These are phyloP conservation scores for Dacryopinax primogenitus DNA, from an alignment of 768 basidiomycete species.

Conservation along the genomic window DNA sequence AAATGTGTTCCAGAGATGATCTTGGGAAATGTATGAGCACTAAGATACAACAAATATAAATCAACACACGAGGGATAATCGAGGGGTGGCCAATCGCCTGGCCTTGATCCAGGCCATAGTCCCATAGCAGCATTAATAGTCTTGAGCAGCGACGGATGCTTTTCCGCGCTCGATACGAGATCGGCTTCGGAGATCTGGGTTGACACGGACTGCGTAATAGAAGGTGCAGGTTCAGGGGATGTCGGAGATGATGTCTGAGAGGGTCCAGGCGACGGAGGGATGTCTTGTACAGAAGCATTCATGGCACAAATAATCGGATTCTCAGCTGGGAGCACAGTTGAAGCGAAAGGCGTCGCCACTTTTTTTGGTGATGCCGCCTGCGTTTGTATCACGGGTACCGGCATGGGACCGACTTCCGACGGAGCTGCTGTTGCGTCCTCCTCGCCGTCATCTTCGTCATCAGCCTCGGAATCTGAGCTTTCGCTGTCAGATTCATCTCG, in stretches of 20 bases:
- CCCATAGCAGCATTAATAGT: slow-evolving; percentile 2
- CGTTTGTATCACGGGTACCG: slow-evolving; percentile 8
- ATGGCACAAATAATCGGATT: not conserved
- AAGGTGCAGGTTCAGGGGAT: not conserved
- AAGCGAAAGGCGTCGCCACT: slow-evolving; percentile 32
- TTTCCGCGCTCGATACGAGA: slow-evolving; percentile 15
- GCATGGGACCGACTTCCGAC: not conserved
- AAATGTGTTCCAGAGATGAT: slow-evolving; percentile 66
- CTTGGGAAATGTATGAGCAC: not conserved
- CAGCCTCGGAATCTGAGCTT: slow-evolving; percentile 45
- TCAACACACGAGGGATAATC: slow-evolving; percentile 16
- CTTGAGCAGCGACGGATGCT: slow-evolving; percentile 7
- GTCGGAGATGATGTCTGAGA: slow-evolving; percentile 8
- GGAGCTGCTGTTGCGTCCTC: slow-evolving; percentile 27
- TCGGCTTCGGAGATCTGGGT: slow-evolving; percentile 4
- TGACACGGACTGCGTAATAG: not conserved
- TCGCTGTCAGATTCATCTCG: slow-evolving; percentile 50
- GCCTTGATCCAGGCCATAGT: not conserved
- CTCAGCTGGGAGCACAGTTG: slow-evolving; percentile 24
- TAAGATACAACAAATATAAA: not conserved
- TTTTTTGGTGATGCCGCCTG: not conserved
- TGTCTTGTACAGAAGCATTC: not conserved
- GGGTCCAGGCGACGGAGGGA: slow-evolving; percentile 3
- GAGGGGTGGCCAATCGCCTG: slow-evolving; percentile 6
- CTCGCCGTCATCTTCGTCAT: slow-evolving; percentile 53